These are phyloP conservation scores for Phascolomyces articulosus DNA, from an alignment of 371 early-diverging fungal genomes.

Conservation along the genomic window DNA sequence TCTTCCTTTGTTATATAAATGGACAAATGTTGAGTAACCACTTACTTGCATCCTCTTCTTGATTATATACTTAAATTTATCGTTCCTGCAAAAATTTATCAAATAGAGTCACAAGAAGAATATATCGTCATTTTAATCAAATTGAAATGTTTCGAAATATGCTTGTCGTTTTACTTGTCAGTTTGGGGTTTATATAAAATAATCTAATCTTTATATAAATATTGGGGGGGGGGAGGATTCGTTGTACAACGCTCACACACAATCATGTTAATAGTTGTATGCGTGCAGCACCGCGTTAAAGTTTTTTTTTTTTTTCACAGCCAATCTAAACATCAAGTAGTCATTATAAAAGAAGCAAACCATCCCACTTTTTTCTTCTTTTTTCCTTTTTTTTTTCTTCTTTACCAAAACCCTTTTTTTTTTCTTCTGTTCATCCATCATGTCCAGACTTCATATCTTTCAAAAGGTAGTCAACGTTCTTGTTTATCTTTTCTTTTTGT, in stretches of 20 bases:
- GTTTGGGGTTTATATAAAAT: neutral
- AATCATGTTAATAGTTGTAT: no score
- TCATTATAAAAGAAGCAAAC: neutral
- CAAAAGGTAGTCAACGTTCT: constrained; percentile 69
- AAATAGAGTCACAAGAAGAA: no score
- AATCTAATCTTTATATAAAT: neutral
- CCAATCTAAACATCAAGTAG: no score
- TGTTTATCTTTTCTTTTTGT: constrained; percentile 69
- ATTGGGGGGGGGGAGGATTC: no score
- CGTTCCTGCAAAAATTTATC: no score
- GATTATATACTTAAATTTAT: no score
- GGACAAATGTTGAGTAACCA: constrained; percentile 20
- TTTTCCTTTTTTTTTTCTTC: neutral
- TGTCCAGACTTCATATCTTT: constrained; percentile 40
- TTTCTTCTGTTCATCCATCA: constrained; percentile 13
- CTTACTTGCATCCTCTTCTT: constrained; percentile 16
- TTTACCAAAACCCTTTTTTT: neutral
- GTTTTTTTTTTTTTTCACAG: neutral
- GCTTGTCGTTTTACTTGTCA: neutral
- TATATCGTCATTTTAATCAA: neutral
- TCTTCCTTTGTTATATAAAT: no score
- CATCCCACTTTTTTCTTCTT: constrained; percentile 5
- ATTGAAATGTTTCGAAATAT: neutral
- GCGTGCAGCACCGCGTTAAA: constrained; percentile 10
- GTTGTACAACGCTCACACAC: constrained; percentile 1